Base-by-base conservation (phyloP, 495 filamentous ascomycete genomes). In the Xylaria bambusicola region DNA sequence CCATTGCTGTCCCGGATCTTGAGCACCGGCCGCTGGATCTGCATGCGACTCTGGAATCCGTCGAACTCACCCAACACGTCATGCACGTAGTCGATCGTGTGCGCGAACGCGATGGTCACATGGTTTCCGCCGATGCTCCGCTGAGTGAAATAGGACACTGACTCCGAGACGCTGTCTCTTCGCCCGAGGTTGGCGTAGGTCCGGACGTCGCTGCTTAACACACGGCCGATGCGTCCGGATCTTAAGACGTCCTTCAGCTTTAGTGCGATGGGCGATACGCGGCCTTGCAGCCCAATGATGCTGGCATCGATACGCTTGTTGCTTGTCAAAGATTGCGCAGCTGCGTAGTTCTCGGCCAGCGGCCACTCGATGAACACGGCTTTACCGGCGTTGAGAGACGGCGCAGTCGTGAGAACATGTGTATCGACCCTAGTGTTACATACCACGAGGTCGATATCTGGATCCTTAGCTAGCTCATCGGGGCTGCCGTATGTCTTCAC, bases 341-440 rank as follows among this genome's bases (percentile, higher is more conserved):
- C 65, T 20, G 57, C 40, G 23, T 65, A 59, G 47, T 75, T 63
- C 26, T 74, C 60, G 0, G 73, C 76, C 0, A 83, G 68, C 12
- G 80, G 80, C 86, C 86, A 88, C 65, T 88, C 86, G 23, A 82
- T 73, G 53, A 72, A 87, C 12, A 82, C 80, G 31, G 74, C 68
- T 63, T 87, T 87, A n/a, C 82, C 82, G 0, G 82, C 82, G 17
- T 67, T 54, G 8, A 89, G 45, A 13, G 73, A 76, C 1, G 82
- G 80, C 15, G 46, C 63, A 5, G 58, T 64, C 0, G 61, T 62
- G 24, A 35, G 31, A 38, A 51, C 27, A 65, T 88, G 86, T 9
- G 71, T 73, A 45, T 85, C 82, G 0, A 85, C 82, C 4, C 82
- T 71, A 0, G 82, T 84, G 20, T 65, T 73, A 52, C 76, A 77